Evolutionary conservation across 305 asterid species (phyloP).

Genomic region (Fraxinus dipetala): DNA sequence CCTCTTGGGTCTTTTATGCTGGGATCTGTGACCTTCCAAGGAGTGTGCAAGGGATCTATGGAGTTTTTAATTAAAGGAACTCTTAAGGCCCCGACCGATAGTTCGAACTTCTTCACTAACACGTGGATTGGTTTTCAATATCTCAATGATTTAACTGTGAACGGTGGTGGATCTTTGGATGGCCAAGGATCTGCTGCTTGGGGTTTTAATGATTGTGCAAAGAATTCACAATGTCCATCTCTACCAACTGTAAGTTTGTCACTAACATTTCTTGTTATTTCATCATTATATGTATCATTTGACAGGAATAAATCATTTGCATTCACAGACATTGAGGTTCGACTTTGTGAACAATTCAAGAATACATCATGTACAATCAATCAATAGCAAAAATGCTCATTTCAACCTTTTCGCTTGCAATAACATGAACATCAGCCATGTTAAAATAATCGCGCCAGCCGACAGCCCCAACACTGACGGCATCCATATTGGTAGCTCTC

Average conservation of each 20-base stretch:
- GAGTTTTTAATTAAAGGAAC: conserved; percentile 41
- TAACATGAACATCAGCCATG: conserved; percentile 32
- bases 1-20: conserved; percentile 56
- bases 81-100: conserved; percentile 44
- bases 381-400: conserved; percentile 63
- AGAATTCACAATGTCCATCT: conserved; percentile 37
- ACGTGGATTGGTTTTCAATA: conserved; percentile 72
- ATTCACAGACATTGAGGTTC: conserved; percentile 47
- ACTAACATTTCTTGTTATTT: background rate
- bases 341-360: conserved; percentile 46
- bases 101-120: conserved; percentile 25
- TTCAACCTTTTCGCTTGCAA: conserved; percentile 52
- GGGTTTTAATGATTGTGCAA: conserved; percentile 61
- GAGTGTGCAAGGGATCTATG: conserved; percentile 46
- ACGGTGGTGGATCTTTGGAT: conserved; percentile 68
- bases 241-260: conserved; percentile 60
- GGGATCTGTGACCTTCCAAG: conserved; percentile 40
- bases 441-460: conserved; percentile 40
- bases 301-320: background rate
- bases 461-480: conserved; percentile 75
- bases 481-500: conserved; percentile 51
- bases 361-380: conserved; percentile 35
- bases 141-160: conserved; percentile 36
- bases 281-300: background rate
- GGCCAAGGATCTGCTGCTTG: conserved; percentile 77